Percentiles rank a stretch among this genome's conserved stretches.
Evolutionary conservation across 2,329 filamentous ascomycete species (phyloP).

Genomic region (Rutstroemia sydowiana): DNA sequence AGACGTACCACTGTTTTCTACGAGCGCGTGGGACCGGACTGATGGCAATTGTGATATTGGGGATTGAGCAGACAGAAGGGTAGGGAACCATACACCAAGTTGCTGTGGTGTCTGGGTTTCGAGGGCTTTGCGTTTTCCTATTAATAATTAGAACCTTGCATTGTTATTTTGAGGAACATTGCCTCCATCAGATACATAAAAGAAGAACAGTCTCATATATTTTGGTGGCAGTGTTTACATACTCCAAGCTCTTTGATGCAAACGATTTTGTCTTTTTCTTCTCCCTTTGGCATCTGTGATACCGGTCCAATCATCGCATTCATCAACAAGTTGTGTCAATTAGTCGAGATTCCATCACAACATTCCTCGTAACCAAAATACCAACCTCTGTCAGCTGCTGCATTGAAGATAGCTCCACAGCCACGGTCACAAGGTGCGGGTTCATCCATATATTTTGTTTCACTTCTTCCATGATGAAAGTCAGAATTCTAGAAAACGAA

Average conservation of each 20-base stretch:
- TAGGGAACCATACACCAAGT: conserved; percentile 18
- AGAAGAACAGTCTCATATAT: neutral
- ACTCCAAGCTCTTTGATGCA: conserved; percentile 40
- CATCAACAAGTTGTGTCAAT: conserved; percentile 21
- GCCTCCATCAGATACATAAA: neutral
- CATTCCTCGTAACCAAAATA: conserved; percentile 7
- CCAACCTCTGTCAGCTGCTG: conserved; percentile 35
- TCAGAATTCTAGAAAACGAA: no score
- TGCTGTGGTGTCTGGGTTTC: conserved; percentile 19
- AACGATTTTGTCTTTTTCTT: conserved; percentile 37
- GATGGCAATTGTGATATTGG: no score
- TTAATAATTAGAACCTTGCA: conserved; percentile 9
- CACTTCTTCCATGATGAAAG: no score
- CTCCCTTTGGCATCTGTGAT: conserved; percentile 36
- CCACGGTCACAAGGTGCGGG: neutral
- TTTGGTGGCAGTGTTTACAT: conserved; percentile 17
- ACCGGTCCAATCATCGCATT: conserved; percentile 41
- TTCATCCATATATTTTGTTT: no score
- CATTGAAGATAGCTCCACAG: conserved; percentile 27
- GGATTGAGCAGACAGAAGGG: no score
- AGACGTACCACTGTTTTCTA: no score
- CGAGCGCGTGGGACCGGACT: no score
- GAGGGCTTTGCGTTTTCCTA: conserved; percentile 31
- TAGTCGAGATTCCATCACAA: no score
- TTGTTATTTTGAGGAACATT: neutral